These are phyloP conservation scores for Dinochytrium kinnereticum DNA, from an alignment of 371 early-diverging fungal genomes.

Conservation along the genomic window DNA sequence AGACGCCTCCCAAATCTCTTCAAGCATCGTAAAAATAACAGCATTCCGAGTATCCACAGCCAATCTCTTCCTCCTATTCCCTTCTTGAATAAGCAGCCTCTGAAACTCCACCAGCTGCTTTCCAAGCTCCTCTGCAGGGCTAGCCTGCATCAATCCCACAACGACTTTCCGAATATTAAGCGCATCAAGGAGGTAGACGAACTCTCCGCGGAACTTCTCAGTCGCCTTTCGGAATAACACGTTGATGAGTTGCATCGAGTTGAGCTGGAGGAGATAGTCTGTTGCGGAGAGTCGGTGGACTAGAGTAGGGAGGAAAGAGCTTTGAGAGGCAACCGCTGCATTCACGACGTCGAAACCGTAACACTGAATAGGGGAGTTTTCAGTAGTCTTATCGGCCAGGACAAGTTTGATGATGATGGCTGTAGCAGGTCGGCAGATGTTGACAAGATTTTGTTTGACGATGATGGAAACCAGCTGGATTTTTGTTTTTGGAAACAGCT, in stretches of 20 bases:
- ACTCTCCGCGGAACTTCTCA: conserved; percentile 56
- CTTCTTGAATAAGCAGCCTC: conserved; percentile 64
- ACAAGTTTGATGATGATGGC: conserved; percentile 71
- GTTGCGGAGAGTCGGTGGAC: conserved; percentile 67
- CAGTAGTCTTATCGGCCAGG: conserved; percentile 52
- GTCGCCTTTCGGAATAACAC: conserved; percentile 68
- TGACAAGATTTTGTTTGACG: conserved; percentile 69
- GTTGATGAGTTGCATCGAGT: conserved; percentile 68
- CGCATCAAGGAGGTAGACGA: conserved; percentile 57
- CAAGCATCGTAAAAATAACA: conserved; percentile 55
- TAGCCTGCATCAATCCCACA: conserved; percentile 62
- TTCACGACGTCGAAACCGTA: conserved; percentile 61
- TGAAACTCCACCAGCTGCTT: conserved; percentile 72
- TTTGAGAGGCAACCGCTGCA: conserved; percentile 57
- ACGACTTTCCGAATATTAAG: conserved; percentile 46
- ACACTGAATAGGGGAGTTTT: conserved; percentile 48
- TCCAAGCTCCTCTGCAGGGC: conserved; percentile 67
- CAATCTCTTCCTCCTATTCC: conserved; percentile 55
- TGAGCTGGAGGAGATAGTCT: conserved; percentile 69
- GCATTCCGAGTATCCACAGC: conserved; percentile 58
- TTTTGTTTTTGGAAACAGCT: background rate
- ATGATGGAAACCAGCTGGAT: conserved; percentile 62
- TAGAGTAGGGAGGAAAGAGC: conserved; percentile 61
- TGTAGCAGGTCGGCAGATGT: conserved; percentile 75
- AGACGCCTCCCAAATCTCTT: conserved; percentile 66